phyloP scores from a whole-genome alignment of 805 yeast genomes.

The Nakazawaea peltata region DNA sequence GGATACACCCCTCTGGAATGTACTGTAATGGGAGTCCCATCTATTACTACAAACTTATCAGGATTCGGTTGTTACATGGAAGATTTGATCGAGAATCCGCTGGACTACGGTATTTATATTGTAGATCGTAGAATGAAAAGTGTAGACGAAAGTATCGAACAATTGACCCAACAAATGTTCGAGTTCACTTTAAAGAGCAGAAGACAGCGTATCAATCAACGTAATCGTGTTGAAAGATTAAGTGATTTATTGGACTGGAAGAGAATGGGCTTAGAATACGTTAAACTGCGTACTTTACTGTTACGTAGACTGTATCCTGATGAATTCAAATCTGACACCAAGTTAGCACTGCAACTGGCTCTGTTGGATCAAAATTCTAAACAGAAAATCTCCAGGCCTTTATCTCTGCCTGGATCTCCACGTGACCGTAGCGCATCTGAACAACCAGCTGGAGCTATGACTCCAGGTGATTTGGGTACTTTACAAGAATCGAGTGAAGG shows the following conservation, averaged over 20 bases:
- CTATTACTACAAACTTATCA: constrained; percentile 89
- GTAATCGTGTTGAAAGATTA: constrained; percentile 92
- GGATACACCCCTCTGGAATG: constrained; percentile 99
- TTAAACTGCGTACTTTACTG: constrained; percentile 89
- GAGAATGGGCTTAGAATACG: constrained; percentile 94
- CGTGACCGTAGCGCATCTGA: constrained; percentile 56
- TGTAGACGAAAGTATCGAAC: constrained; percentile 90
- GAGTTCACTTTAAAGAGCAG: constrained; percentile 83
- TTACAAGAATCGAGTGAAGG: constrained; percentile 81
- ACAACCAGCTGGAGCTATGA: constrained; percentile 41
- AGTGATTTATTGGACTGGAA: constrained; percentile 95
- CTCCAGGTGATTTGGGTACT: constrained; percentile 98
- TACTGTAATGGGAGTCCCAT: constrained; percentile 99
- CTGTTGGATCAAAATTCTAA: constrained; percentile 30
- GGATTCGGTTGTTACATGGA: constrained; percentile 99
- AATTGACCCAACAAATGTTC: constrained; percentile 82
- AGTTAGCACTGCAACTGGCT: constrained; percentile 27
- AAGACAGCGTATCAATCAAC: constrained; percentile 95
- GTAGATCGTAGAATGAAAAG: constrained; percentile 91
- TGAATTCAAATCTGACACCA: constrained; percentile 43
- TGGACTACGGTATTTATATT: constrained; percentile 94
- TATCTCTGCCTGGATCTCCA: constrained; percentile 97
- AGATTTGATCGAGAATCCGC: constrained; percentile 87
- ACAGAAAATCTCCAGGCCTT: constrained; percentile 74
- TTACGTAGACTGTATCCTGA: constrained; percentile 92